Evolutionary conservation across 108 stramenopile genomes (phyloP), one percentile per base, ranked within the genome.

Genomic region (Schizochytrium sp.): DNA sequence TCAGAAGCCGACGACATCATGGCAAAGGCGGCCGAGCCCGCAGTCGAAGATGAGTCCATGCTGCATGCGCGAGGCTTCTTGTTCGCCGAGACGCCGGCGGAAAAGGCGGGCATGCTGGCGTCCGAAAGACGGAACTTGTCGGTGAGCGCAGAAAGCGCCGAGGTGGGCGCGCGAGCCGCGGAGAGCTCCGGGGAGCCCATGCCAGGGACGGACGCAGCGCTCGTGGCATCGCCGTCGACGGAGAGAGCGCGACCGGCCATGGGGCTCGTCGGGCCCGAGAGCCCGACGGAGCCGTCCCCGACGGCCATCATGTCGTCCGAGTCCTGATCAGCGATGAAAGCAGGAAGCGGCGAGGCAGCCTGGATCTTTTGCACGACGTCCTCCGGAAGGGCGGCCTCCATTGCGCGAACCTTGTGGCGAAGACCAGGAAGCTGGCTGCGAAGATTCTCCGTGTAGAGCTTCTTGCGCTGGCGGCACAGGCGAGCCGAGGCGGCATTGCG

Each of bases 401-500:
- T 53, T 6, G 76, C 45, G n/a, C 51, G 45, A 12, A 83, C 76
- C 76, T 83, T 83, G 76, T 83, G 76, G 23, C 45, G 51, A 12
- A 83, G 51, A 12, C 48, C 76, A 2, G 76, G 76, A 3, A 83
- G 5, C 51, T 83, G 76, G 48, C 45, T 53, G 12, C 76, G 76
- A 23, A 83, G 76, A 23, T 47, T 53, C 76, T 83, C 76, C 25
- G 51, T 83, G 76, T 83, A 83, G 76, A 83, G 45, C 76, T 83
- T 83, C 76, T 83, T 83, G 48, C 76, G 76, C 76, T 83, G 76
- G 51, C 76, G 76, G 76, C 76, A 83, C 18, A 83, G 76, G 18
- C 76, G 76, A 83, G 76, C 76, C 43, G 19, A 21, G 25, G 76
- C 76, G 3, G 76, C 76, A 28, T 83, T 83, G 45, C 76, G 45